Percentiles rank a stretch among this genome's conserved stretches.
These are phyloP conservation scores for Lodderomyces oxycetoniae DNA, from an alignment of 1,139 yeast species.

Conservation along the genomic window DNA sequence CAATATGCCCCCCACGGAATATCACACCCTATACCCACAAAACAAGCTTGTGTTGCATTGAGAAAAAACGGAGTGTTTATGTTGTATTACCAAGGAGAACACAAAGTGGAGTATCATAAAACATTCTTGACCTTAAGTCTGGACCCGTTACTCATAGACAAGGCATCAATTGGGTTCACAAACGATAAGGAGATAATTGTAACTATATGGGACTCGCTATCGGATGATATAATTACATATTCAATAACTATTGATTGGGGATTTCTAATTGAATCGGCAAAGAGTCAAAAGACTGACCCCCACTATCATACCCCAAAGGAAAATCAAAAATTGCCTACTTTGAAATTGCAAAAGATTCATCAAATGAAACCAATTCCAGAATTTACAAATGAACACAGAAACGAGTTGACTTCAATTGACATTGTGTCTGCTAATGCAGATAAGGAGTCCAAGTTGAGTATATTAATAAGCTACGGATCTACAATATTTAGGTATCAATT, in stretches of 20 bases:
- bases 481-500: conserved; percentile 35
- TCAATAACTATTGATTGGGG: conserved; percentile 60
- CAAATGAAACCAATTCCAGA: conserved; percentile 28
- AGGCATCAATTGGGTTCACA: conserved; percentile 59
- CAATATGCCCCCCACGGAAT: conserved; percentile 60
- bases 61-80: conserved; percentile 60
- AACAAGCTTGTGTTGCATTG: conserved; percentile 68
- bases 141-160: conserved; percentile 22
- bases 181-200: conserved; percentile 47
- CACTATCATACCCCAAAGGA: conserved; percentile 50
- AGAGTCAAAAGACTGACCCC: conserved; percentile 45
- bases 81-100: conserved; percentile 60
- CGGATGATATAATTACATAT: conserved; percentile 44
- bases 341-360: conserved; percentile 22
- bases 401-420: conserved; percentile 28
- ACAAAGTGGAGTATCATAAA: conserved; percentile 52
- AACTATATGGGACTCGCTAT: conserved; percentile 41
- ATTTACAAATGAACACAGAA: conserved; percentile 12
- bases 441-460: conserved; percentile 31
- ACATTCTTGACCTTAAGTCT: conserved; percentile 19
- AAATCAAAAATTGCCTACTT: conserved; percentile 23
- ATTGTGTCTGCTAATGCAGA: conserved; percentile 42
- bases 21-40: conserved; percentile 62
- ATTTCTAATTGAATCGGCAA: conserved; percentile 44
- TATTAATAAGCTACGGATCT: conserved; percentile 31